Evolutionary conservation across 208 protist genomes (phyloP), one percentile per base, ranked within the genome.

Genomic region (Trypanosoma conorhini): DNA sequence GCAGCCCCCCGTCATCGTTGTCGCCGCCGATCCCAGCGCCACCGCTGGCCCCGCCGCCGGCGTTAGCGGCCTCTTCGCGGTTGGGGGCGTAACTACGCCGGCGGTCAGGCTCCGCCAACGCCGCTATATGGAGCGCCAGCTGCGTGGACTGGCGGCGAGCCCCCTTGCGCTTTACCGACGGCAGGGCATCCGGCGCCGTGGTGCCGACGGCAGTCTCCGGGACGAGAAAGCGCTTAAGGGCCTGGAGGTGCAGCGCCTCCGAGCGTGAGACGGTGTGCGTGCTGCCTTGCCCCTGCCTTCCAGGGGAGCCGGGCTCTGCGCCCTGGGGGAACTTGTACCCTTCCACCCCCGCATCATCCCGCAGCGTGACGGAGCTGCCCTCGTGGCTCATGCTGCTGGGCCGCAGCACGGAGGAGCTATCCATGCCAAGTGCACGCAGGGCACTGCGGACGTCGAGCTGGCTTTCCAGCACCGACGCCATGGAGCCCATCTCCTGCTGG

Each of bases 231-330:
- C 83, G 72, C 24, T 57, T 52, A 28, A 95, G 77, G 3, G 85
- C 76, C 70, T 80, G 70, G 59, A 89, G 48, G 73, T 88, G 86
- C 59, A 85, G 74, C 55, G 88, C 82, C 15, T 85, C 75, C 17
- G 75, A 83, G 15, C 79, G 67, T 52, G 79, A 52, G 33, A 54
- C 21, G 17, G 48, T 55, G 0, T 58, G 26, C 30, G 35, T 15
- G 30, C 35, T 30, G 21, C 19, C 21, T n/a, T 56, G 51, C 19
- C 28, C 17, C 51, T 13, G 42, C 9, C 17, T 10, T 2, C 8
- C 8, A 46, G 42, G 17, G 15, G 42, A 46, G 3, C 1, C 42
- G 42, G 42, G 1, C 1, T 46, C 42, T 3, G 9, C 42, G 42
- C 17, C 17, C 31, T 38, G 59, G 19, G 55, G 69, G 48, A 65